Base-by-base conservation (phyloP, 352 stramenopile genomes). In the Phytophthora capsici region DNA sequence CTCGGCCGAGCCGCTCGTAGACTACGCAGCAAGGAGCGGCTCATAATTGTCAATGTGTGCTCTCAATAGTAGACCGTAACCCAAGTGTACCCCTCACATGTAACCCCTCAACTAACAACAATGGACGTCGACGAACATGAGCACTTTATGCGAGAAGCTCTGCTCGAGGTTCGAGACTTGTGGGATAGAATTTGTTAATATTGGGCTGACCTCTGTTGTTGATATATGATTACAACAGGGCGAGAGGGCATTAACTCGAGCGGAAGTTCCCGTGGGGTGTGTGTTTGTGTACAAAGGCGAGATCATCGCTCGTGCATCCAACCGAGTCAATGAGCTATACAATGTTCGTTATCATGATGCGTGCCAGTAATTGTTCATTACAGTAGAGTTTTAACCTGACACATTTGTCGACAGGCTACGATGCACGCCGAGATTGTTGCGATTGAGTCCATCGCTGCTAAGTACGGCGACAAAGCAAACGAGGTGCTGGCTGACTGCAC, bases 361-460 rank as follows among this genome's bases (percentile, higher is more conserved):
- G 8, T 34, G 9, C 10, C 32, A 48, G 8, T 32, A 16, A 32
- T 48, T 53, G 9, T 34, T 34, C 14, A 0, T 4, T 14, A 4
- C 0, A 14, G 7, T 34, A 34, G 28, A 34, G 28, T 34, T 34
- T 34, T 14, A 34, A 34, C 28, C 28, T 53, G 22, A 1, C 3
- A 17, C 28, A 57, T 1, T 38, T 45, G 38, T 52, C 40, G 46
- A 4, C 50, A 97, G 86, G 89, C 88, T 2, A 97, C 90, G 19
- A 91, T 93, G 60, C 90, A 97, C 46, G 93, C 93, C 14, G 93
- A 98, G 69, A 79, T 98, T 22, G 91, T 98, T 16, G 89, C 89
- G 5, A 96, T 98, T 28, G 83, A 97, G 49, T 66, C 78, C 28
- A 90, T 97, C 57, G 77, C 91, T 19, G 57, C 63, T 2, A 59